A percentile compares a stretch with the other conserved stretches of the same genome.
Conservation (phyloP, 2,329 filamentous ascomycete genomes). For the Fusarium beomiforme region DNA sequence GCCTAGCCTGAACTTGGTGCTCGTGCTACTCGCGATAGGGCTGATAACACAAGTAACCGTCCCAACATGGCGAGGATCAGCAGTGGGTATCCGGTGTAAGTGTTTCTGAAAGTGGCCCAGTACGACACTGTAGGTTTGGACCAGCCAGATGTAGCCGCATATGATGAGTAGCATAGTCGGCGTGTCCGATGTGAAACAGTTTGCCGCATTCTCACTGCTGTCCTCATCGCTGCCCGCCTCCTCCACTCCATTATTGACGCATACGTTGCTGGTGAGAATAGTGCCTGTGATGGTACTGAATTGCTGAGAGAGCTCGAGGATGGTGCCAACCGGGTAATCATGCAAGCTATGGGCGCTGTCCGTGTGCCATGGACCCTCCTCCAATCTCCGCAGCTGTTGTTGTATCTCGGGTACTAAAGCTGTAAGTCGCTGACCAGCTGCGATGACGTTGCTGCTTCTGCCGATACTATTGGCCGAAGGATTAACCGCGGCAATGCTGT, state of each 20-base stretch:
- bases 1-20: not conserved
- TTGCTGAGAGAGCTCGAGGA: not conserved
- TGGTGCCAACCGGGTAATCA: not conserved
- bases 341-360: not conserved
- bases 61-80: not conserved
- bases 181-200: not conserved
- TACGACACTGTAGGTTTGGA: not conserved
- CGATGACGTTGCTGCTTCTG: not conserved
- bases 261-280: not conserved
- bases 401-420: not conserved
- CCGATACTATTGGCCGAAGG: not conserved
- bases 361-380: not conserved
- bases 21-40: not conserved
- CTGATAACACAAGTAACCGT: not conserved
- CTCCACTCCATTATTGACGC: not conserved
- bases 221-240: not conserved
- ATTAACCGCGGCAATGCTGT: not conserved
- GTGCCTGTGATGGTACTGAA: not conserved
- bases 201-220: not conserved
- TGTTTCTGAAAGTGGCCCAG: not conserved
- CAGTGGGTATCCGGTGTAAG: not conserved
- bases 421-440: not conserved
- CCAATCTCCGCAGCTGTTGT: not conserved
- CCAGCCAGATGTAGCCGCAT: not conserved
- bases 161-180: not conserved